phyloP scores from a whole-genome alignment of 805 yeast species.

The Candida andamanensis region DNA sequence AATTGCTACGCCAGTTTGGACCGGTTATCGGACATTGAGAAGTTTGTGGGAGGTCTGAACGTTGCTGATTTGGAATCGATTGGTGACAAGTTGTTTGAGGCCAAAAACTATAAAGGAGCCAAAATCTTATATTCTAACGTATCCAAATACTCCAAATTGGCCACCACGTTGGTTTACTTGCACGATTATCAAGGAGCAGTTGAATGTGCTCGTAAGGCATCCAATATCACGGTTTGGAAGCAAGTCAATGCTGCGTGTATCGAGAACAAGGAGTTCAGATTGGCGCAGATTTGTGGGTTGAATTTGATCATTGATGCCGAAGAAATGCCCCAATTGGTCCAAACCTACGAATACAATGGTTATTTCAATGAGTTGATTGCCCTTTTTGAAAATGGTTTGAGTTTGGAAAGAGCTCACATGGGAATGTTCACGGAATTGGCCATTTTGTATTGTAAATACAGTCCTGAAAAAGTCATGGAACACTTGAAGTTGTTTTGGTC shows the following conservation, averaged over 20 bases:
- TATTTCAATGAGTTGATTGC: constrained; percentile 89
- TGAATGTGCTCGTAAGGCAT: constrained; percentile 97
- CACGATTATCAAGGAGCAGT: constrained; percentile 95
- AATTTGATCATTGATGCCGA: constrained; percentile 96
- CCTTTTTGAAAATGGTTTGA: constrained; percentile 90
- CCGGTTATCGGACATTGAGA: constrained; percentile 75
- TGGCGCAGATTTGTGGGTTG: constrained; percentile 98
- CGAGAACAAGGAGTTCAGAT: constrained; percentile 88
- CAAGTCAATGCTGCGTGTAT: constrained; percentile 96
- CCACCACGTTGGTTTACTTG: constrained; percentile 91
- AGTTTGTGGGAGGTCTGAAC: constrained; percentile 76
- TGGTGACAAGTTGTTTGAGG: constrained; percentile 85
- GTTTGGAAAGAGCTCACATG: constrained; percentile 98
- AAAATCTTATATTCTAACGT: constrained; percentile 79
- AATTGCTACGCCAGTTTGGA: constrained; percentile 79
- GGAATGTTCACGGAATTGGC: constrained; percentile 99
- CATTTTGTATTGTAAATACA: constrained; percentile 81
- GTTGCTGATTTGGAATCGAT: constrained; percentile 89
- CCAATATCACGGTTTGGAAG: constrained; percentile 91
- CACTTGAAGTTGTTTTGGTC: constrained; percentile 98
- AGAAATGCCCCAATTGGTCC: constrained; percentile 85
- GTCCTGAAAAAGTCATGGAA: constrained; percentile 88
- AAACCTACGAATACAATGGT: constrained; percentile 82
- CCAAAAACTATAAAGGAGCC: constrained; percentile 86
- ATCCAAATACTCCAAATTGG: constrained; percentile 92